A percentile compares a stretch with the other conserved stretches of the same genome.
These are phyloP conservation scores for Blastocystis sp. DNA, from an alignment of 352 stramenopile genomes.

Conservation along the genomic window DNA sequence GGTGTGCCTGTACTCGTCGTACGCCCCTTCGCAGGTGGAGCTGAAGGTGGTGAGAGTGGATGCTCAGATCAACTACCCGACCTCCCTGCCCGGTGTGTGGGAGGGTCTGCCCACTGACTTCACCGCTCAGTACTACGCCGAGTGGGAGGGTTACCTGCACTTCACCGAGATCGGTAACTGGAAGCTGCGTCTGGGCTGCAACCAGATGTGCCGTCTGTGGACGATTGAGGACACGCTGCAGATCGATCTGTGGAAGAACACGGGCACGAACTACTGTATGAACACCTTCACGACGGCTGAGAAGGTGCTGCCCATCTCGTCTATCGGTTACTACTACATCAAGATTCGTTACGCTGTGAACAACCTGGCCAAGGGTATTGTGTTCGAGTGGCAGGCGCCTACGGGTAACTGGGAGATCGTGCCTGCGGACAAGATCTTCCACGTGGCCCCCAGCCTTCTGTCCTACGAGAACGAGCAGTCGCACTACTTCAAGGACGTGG, in stretches of 20 bases:
- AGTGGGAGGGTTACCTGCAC: constrained; percentile 53
- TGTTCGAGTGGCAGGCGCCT: constrained; percentile 42
- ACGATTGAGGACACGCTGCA: constrained; percentile 47
- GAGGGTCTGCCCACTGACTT: constrained; percentile 41
- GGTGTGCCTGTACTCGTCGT: constrained; percentile 32
- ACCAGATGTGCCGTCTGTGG: constrained; percentile 51
- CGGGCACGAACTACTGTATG: not conserved
- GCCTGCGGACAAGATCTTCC: constrained; percentile 57
- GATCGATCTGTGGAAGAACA: constrained; percentile 35
- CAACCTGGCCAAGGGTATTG: constrained; percentile 5
- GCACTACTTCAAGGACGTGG: constrained; percentile 53
- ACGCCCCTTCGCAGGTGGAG: constrained; percentile 12
- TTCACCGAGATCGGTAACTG: constrained; percentile 53
- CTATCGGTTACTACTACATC: constrained; percentile 48
- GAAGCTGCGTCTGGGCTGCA: constrained; percentile 30
- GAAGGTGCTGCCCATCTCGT: constrained; percentile 10
- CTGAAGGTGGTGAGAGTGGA: constrained; percentile 28
- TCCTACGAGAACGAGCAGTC: constrained; percentile 53
- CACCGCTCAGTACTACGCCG: constrained; percentile 42
- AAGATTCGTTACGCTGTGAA: constrained; percentile 41
- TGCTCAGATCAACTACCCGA: constrained; percentile 14
- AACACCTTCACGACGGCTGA: too few relatives aligned
- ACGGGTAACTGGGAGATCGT: constrained; percentile 25
- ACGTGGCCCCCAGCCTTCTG: constrained; percentile 21
- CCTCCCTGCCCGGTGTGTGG: constrained; percentile 13